Conservation (phyloP, 164 flowering plant genomes). For the Vitis riparia region DNA sequence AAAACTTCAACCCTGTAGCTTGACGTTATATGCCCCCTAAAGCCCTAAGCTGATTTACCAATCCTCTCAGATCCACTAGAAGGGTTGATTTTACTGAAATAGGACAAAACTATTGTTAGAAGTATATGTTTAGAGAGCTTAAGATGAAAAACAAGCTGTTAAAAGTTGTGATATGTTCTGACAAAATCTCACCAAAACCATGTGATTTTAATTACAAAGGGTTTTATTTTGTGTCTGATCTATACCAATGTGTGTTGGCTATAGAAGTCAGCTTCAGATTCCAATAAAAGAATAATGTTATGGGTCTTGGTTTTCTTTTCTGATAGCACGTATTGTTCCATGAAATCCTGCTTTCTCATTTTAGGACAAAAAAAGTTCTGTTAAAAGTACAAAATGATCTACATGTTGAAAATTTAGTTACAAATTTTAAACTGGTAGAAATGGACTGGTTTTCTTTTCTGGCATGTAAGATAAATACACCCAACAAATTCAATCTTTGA, state of each 20-base stretch:
- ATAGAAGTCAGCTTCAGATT: background rate
- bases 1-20: background rate
- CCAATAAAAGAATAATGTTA: background rate
- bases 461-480: background rate
- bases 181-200: too few species aligned
- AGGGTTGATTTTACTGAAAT: background rate
- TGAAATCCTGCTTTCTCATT: background rate
- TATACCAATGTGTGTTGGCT: background rate
- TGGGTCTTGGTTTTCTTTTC: background rate
- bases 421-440: background rate
- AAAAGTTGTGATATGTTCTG: background rate
- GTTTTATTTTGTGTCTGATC: too few species aligned
- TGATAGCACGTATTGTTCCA: background rate
- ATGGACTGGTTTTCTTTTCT: background rate
- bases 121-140: background rate
- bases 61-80: background rate
- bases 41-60: background rate
- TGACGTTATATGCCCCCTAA: background rate
- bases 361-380: background rate
- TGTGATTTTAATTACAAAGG: too few species aligned
- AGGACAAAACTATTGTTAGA: background rate
- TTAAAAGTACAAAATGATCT: too few species aligned
- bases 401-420: too few species aligned
- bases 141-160: background rate
- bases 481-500: background rate